phyloP scores from a whole-genome alignment of 768 basidiomycete genomes.

The Mycena belliarum region DNA sequence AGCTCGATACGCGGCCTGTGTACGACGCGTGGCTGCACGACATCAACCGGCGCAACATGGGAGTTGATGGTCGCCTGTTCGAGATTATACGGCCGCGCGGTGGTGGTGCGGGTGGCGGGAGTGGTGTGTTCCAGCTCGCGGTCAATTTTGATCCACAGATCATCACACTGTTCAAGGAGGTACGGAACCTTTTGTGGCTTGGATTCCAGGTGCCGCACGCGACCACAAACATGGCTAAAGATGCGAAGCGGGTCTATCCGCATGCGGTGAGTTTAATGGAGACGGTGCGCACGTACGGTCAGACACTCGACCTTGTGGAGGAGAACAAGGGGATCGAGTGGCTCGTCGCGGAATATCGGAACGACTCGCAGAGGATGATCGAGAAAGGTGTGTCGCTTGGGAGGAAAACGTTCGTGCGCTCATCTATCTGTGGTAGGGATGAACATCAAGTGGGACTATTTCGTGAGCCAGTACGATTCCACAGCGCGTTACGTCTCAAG shows the following conservation, averaged over 20 bases:
- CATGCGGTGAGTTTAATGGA: constrained; percentile 99
- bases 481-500: constrained; percentile 65
- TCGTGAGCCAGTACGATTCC: constrained; percentile 91
- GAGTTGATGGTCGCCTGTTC: constrained; percentile 88
- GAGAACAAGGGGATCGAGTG: constrained; percentile 90
- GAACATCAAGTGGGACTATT: constrained; percentile 95
- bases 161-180: constrained; percentile 98
- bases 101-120: constrained; percentile 40
- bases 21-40: constrained; percentile 97
- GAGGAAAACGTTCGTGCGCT: neutral
- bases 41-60: constrained; percentile 90
- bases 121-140: constrained; percentile 68
- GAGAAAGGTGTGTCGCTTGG: constrained; percentile 64
- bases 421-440: constrained; percentile 59
- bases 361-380: constrained; percentile 93
- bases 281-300: constrained; percentile 96
- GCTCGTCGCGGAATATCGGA: constrained; percentile 92
- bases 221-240: constrained; percentile 95
- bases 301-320: constrained; percentile 91
- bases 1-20: constrained; percentile 91
- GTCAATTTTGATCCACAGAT: constrained; percentile 99
- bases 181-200: constrained; percentile 92
- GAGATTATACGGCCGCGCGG: constrained; percentile 81
- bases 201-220: constrained; percentile 95
- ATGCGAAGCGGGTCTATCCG: constrained; percentile 97